These are phyloP conservation scores for Neoboletus subvelutipes DNA, from an alignment of 768 basidiomycete species.

Conservation along the genomic window DNA sequence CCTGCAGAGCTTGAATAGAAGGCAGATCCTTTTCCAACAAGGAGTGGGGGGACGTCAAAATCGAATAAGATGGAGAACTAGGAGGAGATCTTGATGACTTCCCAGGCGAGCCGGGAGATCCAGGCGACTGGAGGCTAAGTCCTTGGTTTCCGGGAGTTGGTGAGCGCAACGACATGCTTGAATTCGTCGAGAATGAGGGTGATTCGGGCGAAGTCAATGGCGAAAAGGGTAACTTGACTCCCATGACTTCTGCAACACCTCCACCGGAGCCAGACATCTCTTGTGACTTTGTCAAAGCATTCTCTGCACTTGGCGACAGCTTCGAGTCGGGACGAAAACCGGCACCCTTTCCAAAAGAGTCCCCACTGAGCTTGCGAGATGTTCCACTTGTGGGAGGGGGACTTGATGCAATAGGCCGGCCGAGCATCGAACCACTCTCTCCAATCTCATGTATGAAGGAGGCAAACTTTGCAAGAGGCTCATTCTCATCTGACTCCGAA, in stretches of 20 bases:
- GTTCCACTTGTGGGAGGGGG: slow-evolving; percentile 26
- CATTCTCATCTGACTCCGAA: slow-evolving; percentile 30
- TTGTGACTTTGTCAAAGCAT: slow-evolving; percentile 15
- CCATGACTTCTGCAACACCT: slow-evolving; percentile 27
- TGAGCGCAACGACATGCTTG: slow-evolving; percentile 26
- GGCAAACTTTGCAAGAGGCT: slow-evolving; percentile 19
- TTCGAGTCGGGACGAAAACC: slow-evolving; percentile 43
- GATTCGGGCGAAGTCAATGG: slow-evolving; percentile 31
- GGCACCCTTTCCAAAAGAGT: slow-evolving; percentile 31
- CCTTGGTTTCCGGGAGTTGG: slow-evolving; percentile 17
- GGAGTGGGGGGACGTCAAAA: slow-evolving; percentile 39
- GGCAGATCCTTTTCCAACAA: slow-evolving; percentile 34
- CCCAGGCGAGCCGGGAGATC: slow-evolving; percentile 13
- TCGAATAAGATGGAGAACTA: slow-evolving; percentile 28
- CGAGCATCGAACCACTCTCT: slow-evolving; percentile 17
- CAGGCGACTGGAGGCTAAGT: slow-evolving; percentile 14
- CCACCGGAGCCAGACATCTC: slow-evolving; percentile 17
- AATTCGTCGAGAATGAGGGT: slow-evolving; percentile 32
- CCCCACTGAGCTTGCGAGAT: slow-evolving; percentile 35
- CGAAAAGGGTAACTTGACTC: slow-evolving; percentile 32
- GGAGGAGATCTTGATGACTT: slow-evolving; percentile 23
- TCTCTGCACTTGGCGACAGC: slow-evolving; percentile 31
- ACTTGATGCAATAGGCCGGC: slow-evolving; percentile 23
- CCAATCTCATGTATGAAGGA: slow-evolving; percentile 22
- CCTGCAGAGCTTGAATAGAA: slow-evolving; percentile 33